Evolutionary conservation across 129 eudicot genomes (phyloP).

Genomic region (Lactuca sativa): DNA sequence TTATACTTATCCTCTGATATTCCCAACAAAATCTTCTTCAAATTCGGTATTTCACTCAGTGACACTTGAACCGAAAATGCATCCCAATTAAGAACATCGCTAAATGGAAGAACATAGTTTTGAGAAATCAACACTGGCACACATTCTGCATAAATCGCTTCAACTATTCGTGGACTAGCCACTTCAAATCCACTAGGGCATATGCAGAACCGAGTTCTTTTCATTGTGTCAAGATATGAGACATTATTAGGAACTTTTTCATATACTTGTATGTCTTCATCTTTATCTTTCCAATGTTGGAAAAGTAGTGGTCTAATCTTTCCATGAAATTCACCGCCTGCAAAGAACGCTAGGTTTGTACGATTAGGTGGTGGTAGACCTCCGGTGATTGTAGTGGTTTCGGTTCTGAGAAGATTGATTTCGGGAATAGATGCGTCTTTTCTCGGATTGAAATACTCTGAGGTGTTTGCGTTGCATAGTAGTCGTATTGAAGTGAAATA

Average conservation of each 20-base stretch:
- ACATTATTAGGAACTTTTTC: constrained; percentile 42
- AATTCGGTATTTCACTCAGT: constrained; percentile 53
- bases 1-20: constrained; percentile 46
- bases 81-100: constrained; percentile 82
- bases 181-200: constrained; percentile 94
- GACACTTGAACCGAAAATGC: constrained; percentile 57
- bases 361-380: constrained; percentile 54
- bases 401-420: constrained; percentile 47
- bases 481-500: constrained; percentile 75
- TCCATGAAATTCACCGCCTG: constrained; percentile 74
- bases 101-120: constrained; percentile 58
- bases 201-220: constrained; percentile 63
- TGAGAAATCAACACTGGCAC: constrained; percentile 78
- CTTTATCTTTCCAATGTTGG: constrained; percentile 71
- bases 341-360: constrained; percentile 68
- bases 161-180: constrained; percentile 74
- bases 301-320: constrained; percentile 51
- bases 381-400: constrained; percentile 22
- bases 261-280: constrained; percentile 51
- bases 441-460: constrained; percentile 76
- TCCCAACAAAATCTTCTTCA: constrained; percentile 52
- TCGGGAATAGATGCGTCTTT: constrained; percentile 81
- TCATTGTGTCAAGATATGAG: constrained; percentile 68
- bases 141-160: constrained; percentile 76
- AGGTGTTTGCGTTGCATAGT: constrained; percentile 81